phyloP scores from a whole-genome alignment of 345 rosid species.

The Salix udensis region DNA sequence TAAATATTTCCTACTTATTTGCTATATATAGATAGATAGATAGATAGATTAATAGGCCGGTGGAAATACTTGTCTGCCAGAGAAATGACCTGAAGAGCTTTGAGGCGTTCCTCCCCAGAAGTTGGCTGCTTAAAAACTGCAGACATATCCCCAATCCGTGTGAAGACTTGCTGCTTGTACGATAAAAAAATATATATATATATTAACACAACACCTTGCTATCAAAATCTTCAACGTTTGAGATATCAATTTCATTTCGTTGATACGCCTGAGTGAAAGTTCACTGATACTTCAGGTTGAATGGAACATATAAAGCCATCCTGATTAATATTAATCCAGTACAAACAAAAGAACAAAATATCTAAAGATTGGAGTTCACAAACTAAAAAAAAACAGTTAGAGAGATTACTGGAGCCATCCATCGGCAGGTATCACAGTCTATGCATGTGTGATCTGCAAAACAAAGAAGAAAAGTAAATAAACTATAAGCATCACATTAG shows the following conservation, averaged over 20 bases:
- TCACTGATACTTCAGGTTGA: not conserved
- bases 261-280: not conserved
- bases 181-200: not conserved
- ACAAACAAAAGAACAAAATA: not conserved
- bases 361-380: not conserved
- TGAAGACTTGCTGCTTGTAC: conserved; percentile 43
- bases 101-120: conserved; percentile 40
- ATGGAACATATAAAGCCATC: not conserved
- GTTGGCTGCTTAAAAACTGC: conserved; percentile 57
- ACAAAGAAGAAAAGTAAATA: conserved; percentile 4
- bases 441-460: conserved; percentile 54
- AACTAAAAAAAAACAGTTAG: not conserved
- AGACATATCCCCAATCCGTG: conserved; percentile 43
- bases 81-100: conserved; percentile 44
- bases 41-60: too few species aligned
- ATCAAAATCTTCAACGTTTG: not conserved
- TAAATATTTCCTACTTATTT: too few species aligned
- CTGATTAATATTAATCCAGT: not conserved
- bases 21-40: too few species aligned
- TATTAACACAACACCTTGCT: not conserved
- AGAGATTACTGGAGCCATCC: conserved; percentile 66
- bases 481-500: not conserved
- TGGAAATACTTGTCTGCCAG: too few species aligned
- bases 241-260: not conserved
- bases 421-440: conserved; percentile 72